Percentiles rank a stretch among this genome's conserved stretches.
phyloP scores from a whole-genome alignment of 129 eudicot genomes.

The Ambrosia trifida region DNA sequence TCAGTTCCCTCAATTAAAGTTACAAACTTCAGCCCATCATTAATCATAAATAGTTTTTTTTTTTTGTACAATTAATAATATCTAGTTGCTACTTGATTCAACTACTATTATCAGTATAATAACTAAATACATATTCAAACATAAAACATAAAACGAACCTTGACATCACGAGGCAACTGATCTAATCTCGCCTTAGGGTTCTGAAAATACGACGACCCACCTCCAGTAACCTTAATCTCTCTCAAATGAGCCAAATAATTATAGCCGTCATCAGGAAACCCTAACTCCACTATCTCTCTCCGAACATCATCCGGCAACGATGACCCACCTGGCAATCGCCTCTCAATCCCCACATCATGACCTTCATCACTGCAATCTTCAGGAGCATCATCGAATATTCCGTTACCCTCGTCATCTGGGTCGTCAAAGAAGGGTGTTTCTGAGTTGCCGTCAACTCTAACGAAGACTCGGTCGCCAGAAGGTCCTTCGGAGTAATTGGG shows the following conservation, averaged over 20 bases:
- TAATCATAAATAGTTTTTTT: no score
- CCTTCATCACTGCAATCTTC: constrained; percentile 52
- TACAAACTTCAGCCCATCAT: not conserved
- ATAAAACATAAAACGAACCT: constrained; percentile 51
- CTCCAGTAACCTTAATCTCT: constrained; percentile 82
- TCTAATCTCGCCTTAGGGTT: constrained; percentile 66
- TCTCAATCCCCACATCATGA: constrained; percentile 34
- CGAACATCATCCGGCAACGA: constrained; percentile 70
- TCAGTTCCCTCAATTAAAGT: no score
- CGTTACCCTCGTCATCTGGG: constrained; percentile 32
- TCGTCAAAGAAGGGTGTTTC: constrained; percentile 45
- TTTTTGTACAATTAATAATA: no score
- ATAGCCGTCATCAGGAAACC: constrained; percentile 98
- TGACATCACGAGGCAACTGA: constrained; percentile 68
- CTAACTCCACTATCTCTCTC: constrained; percentile 84
- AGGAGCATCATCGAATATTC: constrained; percentile 63
- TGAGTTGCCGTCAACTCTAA: constrained; percentile 75
- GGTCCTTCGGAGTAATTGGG: constrained; percentile 64
- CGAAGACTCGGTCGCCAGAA: constrained; percentile 70
- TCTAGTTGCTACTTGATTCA: no score
- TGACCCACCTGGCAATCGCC: constrained; percentile 29
- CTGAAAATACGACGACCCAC: constrained; percentile 67
- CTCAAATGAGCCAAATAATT: constrained; percentile 82
- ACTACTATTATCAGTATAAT: no score
- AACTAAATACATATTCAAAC: no score